phyloP scores from a whole-genome alignment of 345 rosid species.

The Aquilaria yunnanensis region DNA sequence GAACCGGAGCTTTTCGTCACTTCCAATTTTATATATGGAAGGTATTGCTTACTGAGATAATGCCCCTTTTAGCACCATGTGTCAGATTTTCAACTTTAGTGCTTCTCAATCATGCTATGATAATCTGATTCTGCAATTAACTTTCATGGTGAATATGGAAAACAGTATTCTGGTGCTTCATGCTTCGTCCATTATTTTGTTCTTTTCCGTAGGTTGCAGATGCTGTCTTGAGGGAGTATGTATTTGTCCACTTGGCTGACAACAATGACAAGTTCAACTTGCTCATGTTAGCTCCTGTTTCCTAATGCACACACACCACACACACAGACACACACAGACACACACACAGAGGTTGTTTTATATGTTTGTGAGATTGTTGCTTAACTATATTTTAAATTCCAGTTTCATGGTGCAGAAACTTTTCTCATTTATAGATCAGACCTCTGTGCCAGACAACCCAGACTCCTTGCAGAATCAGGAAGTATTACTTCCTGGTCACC shows the following conservation, averaged over 20 bases:
- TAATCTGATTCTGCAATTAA: neutral
- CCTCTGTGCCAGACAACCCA: slow-evolving; percentile 78
- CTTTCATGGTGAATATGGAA: slow-evolving; percentile 6
- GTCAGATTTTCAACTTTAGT: too few species aligned
- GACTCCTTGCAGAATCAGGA: slow-evolving; percentile 98
- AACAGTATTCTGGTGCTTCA: slow-evolving; percentile 1
- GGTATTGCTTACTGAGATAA: too few species aligned
- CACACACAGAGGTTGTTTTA: neutral
- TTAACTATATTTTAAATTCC: slow-evolving; percentile 22
- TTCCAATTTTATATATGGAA: too few species aligned
- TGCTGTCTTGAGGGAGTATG: slow-evolving; percentile 57
- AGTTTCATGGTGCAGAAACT: slow-evolving; percentile 98
- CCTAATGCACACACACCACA: neutral
- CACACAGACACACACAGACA: too few species aligned
- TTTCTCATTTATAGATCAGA: slow-evolving; percentile 88
- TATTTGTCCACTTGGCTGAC: slow-evolving; percentile 76
- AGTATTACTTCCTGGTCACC: slow-evolving; percentile 90
- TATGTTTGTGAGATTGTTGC: slow-evolving; percentile 6
- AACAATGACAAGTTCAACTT: slow-evolving; percentile 90
- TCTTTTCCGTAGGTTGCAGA: slow-evolving; percentile 57
- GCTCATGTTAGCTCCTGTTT: slow-evolving; percentile 54
- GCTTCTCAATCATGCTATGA: neutral
- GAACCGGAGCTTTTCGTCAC: too few species aligned
- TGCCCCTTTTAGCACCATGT: too few species aligned
- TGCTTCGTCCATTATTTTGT: slow-evolving; percentile 8